phyloP scores from a whole-genome alignment of 441 rosid species.

The Syzygium malaccense region DNA sequence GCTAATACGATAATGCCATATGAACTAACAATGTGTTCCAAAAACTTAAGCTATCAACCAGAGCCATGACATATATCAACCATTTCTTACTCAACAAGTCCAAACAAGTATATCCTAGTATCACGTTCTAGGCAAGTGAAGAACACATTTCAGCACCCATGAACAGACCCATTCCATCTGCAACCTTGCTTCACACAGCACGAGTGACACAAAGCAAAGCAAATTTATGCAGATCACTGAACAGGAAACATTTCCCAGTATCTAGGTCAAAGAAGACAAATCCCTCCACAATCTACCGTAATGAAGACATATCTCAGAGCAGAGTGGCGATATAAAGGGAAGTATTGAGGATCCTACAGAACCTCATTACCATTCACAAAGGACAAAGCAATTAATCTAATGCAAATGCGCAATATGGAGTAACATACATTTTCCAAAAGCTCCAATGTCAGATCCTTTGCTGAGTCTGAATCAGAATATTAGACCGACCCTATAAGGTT shows the following conservation, averaged over 20 bases:
- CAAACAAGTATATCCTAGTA: background rate
- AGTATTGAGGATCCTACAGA: background rate
- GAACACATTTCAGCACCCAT: background rate
- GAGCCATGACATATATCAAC: background rate
- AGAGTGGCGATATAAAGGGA: background rate
- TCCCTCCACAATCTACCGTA: background rate
- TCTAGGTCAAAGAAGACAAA: background rate
- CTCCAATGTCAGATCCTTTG: conserved; percentile 85
- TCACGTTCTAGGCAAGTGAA: background rate
- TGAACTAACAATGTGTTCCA: background rate
- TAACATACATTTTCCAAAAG: conserved; percentile 75
- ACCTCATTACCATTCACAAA: background rate
- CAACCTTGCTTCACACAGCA: background rate
- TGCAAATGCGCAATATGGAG: background rate
- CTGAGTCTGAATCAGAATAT: conserved; percentile 79
- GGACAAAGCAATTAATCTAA: conserved; percentile 9
- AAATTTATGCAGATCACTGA: background rate
- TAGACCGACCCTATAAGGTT: conserved; percentile 90
- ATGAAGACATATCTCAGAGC: background rate
- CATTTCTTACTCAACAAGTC: background rate
- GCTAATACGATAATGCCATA: background rate
- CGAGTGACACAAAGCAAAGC: background rate
- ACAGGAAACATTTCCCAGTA: background rate
- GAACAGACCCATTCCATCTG: background rate
- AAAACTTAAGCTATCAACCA: background rate